These are phyloP conservation scores for Toxoplasma gondii DNA, from an alignment of 169 alveolate genomes.

Conservation along the genomic window DNA sequence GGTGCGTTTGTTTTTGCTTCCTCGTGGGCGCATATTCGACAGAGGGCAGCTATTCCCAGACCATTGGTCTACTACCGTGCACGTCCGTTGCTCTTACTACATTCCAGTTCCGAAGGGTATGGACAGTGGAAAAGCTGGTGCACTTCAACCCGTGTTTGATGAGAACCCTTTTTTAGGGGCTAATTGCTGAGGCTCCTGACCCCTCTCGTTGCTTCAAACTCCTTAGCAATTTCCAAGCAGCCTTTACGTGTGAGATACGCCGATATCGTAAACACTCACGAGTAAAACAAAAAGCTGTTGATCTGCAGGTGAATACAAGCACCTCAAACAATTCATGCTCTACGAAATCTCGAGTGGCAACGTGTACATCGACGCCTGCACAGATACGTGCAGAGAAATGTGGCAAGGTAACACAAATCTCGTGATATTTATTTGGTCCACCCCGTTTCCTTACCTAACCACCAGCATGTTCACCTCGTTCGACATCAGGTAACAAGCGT, in stretches of 20 bases:
- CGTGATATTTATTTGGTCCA: background rate
- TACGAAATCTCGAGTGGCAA: background rate
- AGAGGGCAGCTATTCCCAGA: background rate
- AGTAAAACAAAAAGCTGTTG: background rate
- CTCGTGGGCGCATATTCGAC: background rate
- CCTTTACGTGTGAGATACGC: slow-evolving; percentile 12
- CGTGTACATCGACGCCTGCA: slow-evolving; percentile 23
- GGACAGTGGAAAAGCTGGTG: background rate
- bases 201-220: background rate
- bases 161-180: background rate
- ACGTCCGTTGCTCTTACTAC: background rate
- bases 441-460: background rate
- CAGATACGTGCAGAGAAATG: background rate
- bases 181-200: background rate
- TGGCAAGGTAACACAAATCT: slow-evolving; percentile 24
- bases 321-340: background rate
- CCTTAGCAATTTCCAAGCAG: background rate
- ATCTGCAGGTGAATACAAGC: slow-evolving; percentile 33
- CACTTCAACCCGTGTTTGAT: background rate
- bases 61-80: slow-evolving; percentile 22
- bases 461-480: slow-evolving; percentile 39
- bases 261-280: background rate
- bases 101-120: slow-evolving; percentile 13
- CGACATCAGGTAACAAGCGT: background rate
- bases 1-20: background rate